Evolutionary conservation across 2,329 filamentous ascomycete species (phyloP).

Genomic region (Colletotrichum tamarilloi): DNA sequence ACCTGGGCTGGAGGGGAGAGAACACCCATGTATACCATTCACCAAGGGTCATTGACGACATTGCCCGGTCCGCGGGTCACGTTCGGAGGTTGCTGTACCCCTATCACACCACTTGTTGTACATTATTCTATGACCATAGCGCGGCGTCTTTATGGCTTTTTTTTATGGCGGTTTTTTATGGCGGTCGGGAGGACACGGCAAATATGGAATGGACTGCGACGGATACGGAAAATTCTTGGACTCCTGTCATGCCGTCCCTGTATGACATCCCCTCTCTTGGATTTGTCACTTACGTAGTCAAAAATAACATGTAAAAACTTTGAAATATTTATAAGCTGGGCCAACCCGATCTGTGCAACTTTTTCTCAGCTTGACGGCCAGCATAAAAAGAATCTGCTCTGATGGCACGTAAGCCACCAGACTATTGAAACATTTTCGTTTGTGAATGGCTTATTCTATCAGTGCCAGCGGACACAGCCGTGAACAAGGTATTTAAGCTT

Average conservation of each 20-base stretch:
- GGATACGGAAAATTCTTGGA: constrained; percentile 21
- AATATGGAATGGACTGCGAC: constrained; percentile 21
- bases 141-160: constrained; percentile 46
- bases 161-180: neutral
- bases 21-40: constrained; percentile 26
- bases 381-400: too few relatives aligned
- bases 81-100: constrained; percentile 13
- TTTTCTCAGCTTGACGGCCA: neutral
- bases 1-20: constrained; percentile 3
- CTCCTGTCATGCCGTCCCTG: constrained; percentile 36
- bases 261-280: constrained; percentile 55
- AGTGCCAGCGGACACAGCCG: neutral
- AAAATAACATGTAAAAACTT: constrained; percentile 9
- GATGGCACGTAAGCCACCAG: too few relatives aligned
- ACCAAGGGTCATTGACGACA: constrained; percentile 11
- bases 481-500: constrained; percentile 15
- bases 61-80: constrained; percentile 3
- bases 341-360: neutral
- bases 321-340: neutral
- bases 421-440: neutral
- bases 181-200: constrained; percentile 19
- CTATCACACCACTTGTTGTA: constrained; percentile 40
- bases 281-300: constrained; percentile 30
- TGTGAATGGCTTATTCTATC: neutral
- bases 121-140: constrained; percentile 47